Conservation (phyloP, 306 rosid species). For the Canavalia ensiformis region DNA sequence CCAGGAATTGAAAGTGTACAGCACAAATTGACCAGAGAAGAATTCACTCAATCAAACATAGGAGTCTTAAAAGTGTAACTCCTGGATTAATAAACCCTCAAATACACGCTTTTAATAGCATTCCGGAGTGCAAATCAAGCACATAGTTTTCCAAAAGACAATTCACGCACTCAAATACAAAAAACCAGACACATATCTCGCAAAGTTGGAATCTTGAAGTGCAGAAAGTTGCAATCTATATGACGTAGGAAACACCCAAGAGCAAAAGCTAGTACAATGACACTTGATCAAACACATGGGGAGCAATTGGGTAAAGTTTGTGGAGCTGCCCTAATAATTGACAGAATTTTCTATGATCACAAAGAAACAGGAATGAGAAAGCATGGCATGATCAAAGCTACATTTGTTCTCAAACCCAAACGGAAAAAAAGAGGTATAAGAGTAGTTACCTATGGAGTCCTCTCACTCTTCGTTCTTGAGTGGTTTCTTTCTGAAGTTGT, state of each 20-base stretch:
- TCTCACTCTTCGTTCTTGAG: no score
- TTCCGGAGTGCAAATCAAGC: no score
- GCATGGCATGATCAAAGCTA: background rate
- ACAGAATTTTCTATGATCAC: background rate
- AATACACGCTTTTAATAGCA: background rate
- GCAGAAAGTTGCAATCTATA: background rate
- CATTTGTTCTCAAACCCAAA: background rate
- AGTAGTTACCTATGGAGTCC: no score
- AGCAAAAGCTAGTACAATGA: background rate
- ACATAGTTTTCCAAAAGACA: no score
- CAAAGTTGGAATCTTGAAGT: background rate
- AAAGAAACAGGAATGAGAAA: background rate
- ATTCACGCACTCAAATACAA: no score
- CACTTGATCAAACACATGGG: background rate
- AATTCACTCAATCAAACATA: background rate
- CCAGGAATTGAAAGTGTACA: background rate
- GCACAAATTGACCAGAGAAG: background rate
- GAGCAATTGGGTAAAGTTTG: background rate
- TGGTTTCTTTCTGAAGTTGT: no score
- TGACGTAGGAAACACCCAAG: background rate
- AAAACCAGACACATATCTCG: background rate
- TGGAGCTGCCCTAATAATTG: background rate
- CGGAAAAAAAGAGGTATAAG: background rate
- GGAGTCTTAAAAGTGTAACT: background rate
- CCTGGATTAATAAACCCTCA: background rate